phyloP scores from a whole-genome alignment of 345 rosid genomes.

The Hibiscus mutabilis region DNA sequence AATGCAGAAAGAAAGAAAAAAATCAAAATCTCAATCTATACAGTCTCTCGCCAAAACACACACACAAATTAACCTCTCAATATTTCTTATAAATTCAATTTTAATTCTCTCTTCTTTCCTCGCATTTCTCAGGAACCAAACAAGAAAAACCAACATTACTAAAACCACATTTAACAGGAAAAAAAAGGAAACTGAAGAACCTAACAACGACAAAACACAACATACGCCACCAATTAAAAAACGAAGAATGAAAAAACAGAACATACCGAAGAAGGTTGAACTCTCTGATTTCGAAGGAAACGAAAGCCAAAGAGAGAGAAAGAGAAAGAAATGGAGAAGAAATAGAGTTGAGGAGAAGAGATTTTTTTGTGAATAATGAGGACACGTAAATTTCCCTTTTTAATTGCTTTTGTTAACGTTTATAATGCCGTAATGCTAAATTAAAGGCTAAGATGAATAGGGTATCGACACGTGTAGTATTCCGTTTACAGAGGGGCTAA shows the following conservation, averaged over 20 bases:
- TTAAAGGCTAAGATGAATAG: neutral
- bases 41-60: neutral
- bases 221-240: neutral
- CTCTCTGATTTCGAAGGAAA: constrained; percentile 34
- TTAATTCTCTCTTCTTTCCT: constrained; percentile 19
- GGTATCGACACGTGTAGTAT: neutral
- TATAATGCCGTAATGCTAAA: neutral
- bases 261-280: constrained; percentile 32
- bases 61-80: neutral
- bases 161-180: constrained; percentile 12
- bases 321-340: neutral
- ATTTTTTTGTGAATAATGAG: neutral
- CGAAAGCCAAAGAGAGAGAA: constrained; percentile 23
- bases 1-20: neutral
- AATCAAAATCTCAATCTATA: too few relatives aligned
- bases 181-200: constrained; percentile 16
- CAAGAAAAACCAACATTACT: neutral
- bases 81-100: neutral
- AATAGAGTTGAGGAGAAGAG: neutral
- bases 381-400: neutral
- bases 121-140: constrained; percentile 25
- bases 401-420: neutral
- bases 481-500: neutral
- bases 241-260: neutral
- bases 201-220: neutral